Evolutionary conservation across 768 basidiomycete species (phyloP).

Genomic region (Boletus rubroflammeus): DNA sequence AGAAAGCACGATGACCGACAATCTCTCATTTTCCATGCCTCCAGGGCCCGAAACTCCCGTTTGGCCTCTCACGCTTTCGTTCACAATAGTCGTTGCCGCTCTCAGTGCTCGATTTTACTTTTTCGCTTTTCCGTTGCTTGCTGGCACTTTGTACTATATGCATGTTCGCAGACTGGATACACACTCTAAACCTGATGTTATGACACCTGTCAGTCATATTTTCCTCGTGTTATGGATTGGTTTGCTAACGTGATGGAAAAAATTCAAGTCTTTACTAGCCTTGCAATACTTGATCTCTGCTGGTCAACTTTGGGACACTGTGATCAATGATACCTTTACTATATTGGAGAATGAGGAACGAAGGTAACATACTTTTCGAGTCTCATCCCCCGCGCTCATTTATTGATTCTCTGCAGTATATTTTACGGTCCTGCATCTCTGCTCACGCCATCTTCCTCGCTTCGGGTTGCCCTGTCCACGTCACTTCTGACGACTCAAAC

Average conservation of each 20-base stretch:
- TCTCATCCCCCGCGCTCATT: not conserved
- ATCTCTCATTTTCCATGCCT: slow-evolving; percentile 24
- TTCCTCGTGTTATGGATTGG: not conserved
- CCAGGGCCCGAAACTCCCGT: slow-evolving; percentile 36
- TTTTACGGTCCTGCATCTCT: slow-evolving; percentile 44
- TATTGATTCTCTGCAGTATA: slow-evolving; percentile 22
- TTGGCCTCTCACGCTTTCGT: slow-evolving; percentile 39
- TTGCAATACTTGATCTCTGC: slow-evolving; percentile 66
- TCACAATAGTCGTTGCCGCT: slow-evolving; percentile 38
- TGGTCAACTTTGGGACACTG: slow-evolving; percentile 70
- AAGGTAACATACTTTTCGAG: slow-evolving; percentile 41
- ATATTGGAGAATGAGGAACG: slow-evolving; percentile 68
- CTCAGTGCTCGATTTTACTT: slow-evolving; percentile 44
- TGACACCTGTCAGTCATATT: slow-evolving; percentile 47
- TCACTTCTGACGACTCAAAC: slow-evolving; percentile 72
- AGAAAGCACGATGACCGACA: slow-evolving; percentile 23
- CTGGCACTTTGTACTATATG: slow-evolving; percentile 38
- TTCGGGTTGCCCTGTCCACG: slow-evolving; percentile 70
- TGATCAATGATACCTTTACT: slow-evolving; percentile 64
- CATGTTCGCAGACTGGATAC: slow-evolving; percentile 34
- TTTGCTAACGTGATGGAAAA: slow-evolving; percentile 7
- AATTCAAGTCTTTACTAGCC: slow-evolving; percentile 54
- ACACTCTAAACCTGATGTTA: slow-evolving; percentile 42
- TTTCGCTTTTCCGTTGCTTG: slow-evolving; percentile 37
- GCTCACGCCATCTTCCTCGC: slow-evolving; percentile 25